Conservation (phyloP, 1,139 yeast species). For the Debaryomyces coudertii region DNA sequence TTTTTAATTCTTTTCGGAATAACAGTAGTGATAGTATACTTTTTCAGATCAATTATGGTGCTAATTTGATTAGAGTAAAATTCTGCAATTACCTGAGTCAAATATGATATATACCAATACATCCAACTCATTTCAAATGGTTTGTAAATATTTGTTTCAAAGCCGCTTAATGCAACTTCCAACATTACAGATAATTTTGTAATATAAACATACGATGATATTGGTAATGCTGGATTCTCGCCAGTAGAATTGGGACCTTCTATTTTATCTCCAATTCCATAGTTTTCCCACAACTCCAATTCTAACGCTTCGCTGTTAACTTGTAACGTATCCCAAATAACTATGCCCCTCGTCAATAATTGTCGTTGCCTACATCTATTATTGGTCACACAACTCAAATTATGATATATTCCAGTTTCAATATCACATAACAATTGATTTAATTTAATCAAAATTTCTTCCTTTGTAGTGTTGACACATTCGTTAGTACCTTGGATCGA, state of each 20-base stretch:
- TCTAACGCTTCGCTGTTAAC: conserved; percentile 64
- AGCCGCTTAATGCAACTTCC: conserved; percentile 71
- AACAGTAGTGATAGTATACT: conserved; percentile 31
- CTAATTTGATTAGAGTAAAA: conserved; percentile 54
- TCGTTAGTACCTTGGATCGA: conserved; percentile 21
- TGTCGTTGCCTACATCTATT: conserved; percentile 87
- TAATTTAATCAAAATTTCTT: conserved; percentile 17
- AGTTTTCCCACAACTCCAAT: conserved; percentile 35
- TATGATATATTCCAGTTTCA: conserved; percentile 56
- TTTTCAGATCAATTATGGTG: conserved; percentile 39
- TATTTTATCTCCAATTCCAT: conserved; percentile 38
- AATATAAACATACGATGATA: conserved; percentile 69
- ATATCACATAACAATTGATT: conserved; percentile 34
- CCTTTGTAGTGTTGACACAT: conserved; percentile 12
- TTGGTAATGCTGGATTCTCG: conserved; percentile 47
- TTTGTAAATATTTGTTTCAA: conserved; percentile 75
- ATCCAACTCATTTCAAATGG: conserved; percentile 69
- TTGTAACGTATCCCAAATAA: conserved; percentile 79
- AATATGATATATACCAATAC: conserved; percentile 66
- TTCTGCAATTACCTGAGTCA: conserved; percentile 51
- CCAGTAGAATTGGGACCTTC: conserved; percentile 10
- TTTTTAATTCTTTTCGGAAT: conserved; percentile 55
- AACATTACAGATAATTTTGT: conserved; percentile 71
- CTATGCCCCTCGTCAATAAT: conserved; percentile 56
- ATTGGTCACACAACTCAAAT: conserved; percentile 61